These are phyloP conservation scores for Saraca asoca DNA, from an alignment of 331 rosid species.

Conservation along the genomic window DNA sequence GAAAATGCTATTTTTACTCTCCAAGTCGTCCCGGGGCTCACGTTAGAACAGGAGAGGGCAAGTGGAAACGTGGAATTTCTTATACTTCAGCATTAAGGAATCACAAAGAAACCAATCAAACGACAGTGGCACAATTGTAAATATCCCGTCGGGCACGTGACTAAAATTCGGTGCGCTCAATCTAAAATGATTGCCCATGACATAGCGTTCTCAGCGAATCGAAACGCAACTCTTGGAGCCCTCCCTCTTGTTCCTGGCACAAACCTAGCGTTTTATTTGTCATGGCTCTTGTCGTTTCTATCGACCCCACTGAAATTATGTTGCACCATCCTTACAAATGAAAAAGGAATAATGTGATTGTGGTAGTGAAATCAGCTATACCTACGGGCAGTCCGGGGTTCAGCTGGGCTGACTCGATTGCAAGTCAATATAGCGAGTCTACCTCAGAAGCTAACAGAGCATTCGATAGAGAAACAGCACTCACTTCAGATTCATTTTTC, in stretches of 20 bases:
- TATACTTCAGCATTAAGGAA: no score
- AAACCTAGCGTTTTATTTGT: not conserved
- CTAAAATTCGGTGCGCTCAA: not conserved
- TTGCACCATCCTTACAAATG: not conserved
- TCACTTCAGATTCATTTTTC: not conserved
- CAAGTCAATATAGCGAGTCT: constrained; percentile 14
- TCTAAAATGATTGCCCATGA: not conserved
- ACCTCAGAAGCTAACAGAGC: constrained; percentile 1
- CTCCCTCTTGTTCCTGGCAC: not conserved
- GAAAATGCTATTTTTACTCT: no score
- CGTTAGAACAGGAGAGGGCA: no score
- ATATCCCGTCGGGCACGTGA: not conserved
- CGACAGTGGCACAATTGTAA: not conserved
- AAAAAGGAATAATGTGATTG: not conserved
- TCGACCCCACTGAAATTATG: not conserved
- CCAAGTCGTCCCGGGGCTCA: no score
- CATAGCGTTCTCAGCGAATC: not conserved
- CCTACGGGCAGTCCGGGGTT: constrained; percentile 1
- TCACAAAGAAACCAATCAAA: not conserved
- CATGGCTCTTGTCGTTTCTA: not conserved
- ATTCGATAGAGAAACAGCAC: constrained; percentile 31
- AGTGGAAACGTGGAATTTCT: no score
- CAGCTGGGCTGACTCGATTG: not conserved
- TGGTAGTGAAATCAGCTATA: not conserved
- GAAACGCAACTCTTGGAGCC: not conserved